Percentiles rank a stretch among this genome's conserved stretches.
These are phyloP conservation scores for Ceratocystis destructans DNA, from an alignment of 2,329 filamentous ascomycete genomes.

Conservation along the genomic window DNA sequence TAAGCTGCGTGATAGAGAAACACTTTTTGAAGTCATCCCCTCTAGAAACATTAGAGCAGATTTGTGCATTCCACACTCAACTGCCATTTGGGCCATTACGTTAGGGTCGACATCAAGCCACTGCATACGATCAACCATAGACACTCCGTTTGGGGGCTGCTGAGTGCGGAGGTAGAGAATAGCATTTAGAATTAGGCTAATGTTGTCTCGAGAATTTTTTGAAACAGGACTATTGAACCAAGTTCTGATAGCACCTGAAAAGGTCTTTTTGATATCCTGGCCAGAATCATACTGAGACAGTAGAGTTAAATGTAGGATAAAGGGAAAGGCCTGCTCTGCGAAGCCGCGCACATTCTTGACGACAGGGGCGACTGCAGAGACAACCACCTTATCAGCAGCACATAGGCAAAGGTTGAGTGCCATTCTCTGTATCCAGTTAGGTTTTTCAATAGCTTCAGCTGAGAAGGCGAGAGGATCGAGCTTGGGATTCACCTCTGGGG, in stretches of 20 bases:
- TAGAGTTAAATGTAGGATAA: slow-evolving; percentile 71
- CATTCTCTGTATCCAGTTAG: slow-evolving; percentile 49
- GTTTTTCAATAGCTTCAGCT: slow-evolving; percentile 31
- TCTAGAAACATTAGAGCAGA: slow-evolving; percentile 76
- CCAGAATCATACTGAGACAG: slow-evolving; percentile 51
- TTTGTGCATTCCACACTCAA: slow-evolving; percentile 71
- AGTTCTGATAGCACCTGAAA: slow-evolving; percentile 52
- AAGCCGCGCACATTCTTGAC: slow-evolving; percentile 53
- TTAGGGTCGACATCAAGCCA: slow-evolving; percentile 81
- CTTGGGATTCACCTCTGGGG: neutral
- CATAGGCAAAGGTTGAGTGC: slow-evolving; percentile 25
- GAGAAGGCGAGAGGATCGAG: slow-evolving; percentile 25
- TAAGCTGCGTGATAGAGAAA: slow-evolving; percentile 35
- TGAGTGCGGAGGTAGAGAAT: slow-evolving; percentile 84
- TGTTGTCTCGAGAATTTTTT: slow-evolving; percentile 48
- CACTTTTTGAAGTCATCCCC: slow-evolving; percentile 29
- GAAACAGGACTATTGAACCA: slow-evolving; percentile 30
- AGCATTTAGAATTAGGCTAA: slow-evolving; percentile 69
- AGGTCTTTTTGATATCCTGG: slow-evolving; percentile 41
- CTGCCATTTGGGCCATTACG: slow-evolving; percentile 56
- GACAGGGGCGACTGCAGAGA: slow-evolving; percentile 54
- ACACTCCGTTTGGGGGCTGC: slow-evolving; percentile 57
- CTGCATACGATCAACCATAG: slow-evolving; percentile 59
- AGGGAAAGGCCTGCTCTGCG: slow-evolving; percentile 63
- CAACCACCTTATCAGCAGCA: slow-evolving; percentile 35